A percentile compares a stretch with the other conserved stretches of the same genome.
Evolutionary conservation across 2,329 filamentous ascomycete genomes (phyloP).

Genomic region (Hysterium pulicare): DNA sequence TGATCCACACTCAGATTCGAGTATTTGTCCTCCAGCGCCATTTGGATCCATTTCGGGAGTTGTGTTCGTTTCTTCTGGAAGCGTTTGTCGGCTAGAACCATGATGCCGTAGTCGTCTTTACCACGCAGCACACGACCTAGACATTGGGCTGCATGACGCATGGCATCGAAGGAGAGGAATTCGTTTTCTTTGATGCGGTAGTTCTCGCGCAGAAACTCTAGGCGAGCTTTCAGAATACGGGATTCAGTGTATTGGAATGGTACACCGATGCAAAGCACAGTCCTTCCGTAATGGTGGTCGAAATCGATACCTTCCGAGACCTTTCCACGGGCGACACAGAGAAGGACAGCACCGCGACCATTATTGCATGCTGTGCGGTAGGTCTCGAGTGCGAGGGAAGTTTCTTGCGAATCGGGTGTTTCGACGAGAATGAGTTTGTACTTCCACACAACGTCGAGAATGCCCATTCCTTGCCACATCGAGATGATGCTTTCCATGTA

Average conservation of each 20-base stretch:
- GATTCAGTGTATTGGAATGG: conserved; percentile 99
- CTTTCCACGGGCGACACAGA: conserved; percentile 95
- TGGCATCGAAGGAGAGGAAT: conserved; percentile 96
- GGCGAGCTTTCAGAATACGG: conserved; percentile 87
- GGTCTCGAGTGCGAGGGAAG: conserved; percentile 89
- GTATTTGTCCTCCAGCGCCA: conserved; percentile 79
- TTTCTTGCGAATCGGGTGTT: conserved; percentile 96
- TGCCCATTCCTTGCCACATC: conserved; percentile 99
- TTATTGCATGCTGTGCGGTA: conserved; percentile 98
- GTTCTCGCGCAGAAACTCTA: conserved; percentile 95
- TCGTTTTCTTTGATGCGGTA: conserved; percentile 97
- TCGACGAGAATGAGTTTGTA: conserved; percentile 98
- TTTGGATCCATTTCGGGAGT: conserved; percentile 94
- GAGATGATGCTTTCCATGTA: conserved; percentile 99
- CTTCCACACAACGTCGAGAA: conserved; percentile 96
- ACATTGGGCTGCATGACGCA: conserved; percentile 98
- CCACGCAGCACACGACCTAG: conserved; percentile 89
- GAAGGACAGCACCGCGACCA: conserved; percentile 84
- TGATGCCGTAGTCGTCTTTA: conserved; percentile 99
- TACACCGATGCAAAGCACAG: conserved; percentile 92
- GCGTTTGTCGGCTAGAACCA: conserved; percentile 91
- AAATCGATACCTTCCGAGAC: conserved; percentile 99
- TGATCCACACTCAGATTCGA: conserved; percentile 93
- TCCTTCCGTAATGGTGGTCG: conserved; percentile 95
- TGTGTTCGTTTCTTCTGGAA: conserved; percentile 90